Evolutionary conservation across 129 eudicot species (phyloP).

Genomic region (Dittrichia graveolens): DNA sequence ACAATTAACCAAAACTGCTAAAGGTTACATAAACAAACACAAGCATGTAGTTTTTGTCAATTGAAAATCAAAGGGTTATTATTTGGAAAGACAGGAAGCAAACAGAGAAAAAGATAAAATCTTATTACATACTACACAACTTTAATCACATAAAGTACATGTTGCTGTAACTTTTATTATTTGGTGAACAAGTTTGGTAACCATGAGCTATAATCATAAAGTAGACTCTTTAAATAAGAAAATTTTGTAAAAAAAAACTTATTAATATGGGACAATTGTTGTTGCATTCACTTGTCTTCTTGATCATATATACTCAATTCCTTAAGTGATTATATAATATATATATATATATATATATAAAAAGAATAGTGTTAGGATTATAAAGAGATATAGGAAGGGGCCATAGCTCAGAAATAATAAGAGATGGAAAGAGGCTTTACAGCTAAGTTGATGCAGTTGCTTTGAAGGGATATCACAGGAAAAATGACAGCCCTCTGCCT

Average conservation of each 20-base stretch:
- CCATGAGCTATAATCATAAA: too few relatives aligned
- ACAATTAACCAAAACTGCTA: slow-evolving; percentile 8
- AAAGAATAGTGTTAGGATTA: neutral
- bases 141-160: slow-evolving; percentile 14
- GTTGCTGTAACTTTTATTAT: neutral
- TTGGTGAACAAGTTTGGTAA: neutral
- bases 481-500: slow-evolving; percentile 25
- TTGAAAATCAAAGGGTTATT: neutral
- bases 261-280: too few relatives aligned
- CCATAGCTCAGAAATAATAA: slow-evolving; percentile 32
- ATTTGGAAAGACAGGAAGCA: neutral
- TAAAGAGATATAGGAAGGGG: slow-evolving; percentile 18
- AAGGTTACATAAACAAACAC: neutral
- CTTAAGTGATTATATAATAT: neutral
- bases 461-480: slow-evolving; percentile 49
- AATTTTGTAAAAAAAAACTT: too few relatives aligned
- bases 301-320: neutral
- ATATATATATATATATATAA: too few relatives aligned
- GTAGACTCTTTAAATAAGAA: too few relatives aligned
- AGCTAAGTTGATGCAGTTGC: slow-evolving; percentile 52
- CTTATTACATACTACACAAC: slow-evolving; percentile 3
- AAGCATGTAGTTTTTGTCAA: slow-evolving; percentile 5
- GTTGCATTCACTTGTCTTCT: too few relatives aligned
- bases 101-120: slow-evolving; percentile 10
- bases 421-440: slow-evolving; percentile 44